Percentiles rank a stretch among this genome's conserved stretches.
These are phyloP conservation scores for Skeletonema marinoi DNA, from an alignment of 108 stramenopile genomes.

Conservation along the genomic window DNA sequence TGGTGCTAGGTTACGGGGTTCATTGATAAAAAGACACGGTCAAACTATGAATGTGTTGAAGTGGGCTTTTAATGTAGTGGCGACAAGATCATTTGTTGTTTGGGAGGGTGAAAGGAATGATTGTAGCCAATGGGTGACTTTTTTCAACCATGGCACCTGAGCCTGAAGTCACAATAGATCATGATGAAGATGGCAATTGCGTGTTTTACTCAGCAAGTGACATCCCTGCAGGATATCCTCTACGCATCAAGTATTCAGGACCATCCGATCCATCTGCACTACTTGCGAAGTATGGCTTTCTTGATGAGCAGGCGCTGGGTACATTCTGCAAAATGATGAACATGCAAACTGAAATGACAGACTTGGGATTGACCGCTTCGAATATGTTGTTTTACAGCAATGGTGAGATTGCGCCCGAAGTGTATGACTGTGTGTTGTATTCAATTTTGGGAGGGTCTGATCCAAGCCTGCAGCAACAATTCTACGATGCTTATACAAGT, in stretches of 20 bases:
- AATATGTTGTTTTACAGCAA: slow-evolving; percentile 67
- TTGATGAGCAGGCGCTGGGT: slow-evolving; percentile 60
- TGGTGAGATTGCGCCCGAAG: slow-evolving; percentile 58
- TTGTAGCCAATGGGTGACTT: slow-evolving; percentile 62
- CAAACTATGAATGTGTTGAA: slow-evolving; percentile 22
- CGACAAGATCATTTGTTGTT: slow-evolving; percentile 27
- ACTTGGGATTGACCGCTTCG: slow-evolving; percentile 63
- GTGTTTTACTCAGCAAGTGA: slow-evolving; percentile 48
- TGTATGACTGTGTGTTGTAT: slow-evolving; percentile 59
- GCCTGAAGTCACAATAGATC: slow-evolving; percentile 48
- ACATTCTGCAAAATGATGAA: slow-evolving; percentile 70
- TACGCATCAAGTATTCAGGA: slow-evolving; percentile 55
- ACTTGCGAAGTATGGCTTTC: slow-evolving; percentile 68
- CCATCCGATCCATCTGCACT: slow-evolving; percentile 55
- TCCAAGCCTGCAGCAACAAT: slow-evolving; percentile 17
- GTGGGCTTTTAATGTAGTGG: slow-evolving; percentile 29
- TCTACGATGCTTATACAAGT: slow-evolving; percentile 47
- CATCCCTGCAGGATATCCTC: slow-evolving; percentile 58
- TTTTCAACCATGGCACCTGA: slow-evolving; percentile 61
- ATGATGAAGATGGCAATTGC: slow-evolving; percentile 61
- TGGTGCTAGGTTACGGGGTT: not conserved
- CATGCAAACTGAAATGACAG: slow-evolving; percentile 47
- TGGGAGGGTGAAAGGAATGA: slow-evolving; percentile 39
- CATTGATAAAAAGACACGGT: slow-evolving; percentile 6
- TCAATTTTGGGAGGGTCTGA: slow-evolving; percentile 30